A percentile compares a stretch with the other conserved stretches of the same genome.
phyloP scores from a whole-genome alignment of 2,329 filamentous ascomycete species.

The Paecilomyces niveus region DNA sequence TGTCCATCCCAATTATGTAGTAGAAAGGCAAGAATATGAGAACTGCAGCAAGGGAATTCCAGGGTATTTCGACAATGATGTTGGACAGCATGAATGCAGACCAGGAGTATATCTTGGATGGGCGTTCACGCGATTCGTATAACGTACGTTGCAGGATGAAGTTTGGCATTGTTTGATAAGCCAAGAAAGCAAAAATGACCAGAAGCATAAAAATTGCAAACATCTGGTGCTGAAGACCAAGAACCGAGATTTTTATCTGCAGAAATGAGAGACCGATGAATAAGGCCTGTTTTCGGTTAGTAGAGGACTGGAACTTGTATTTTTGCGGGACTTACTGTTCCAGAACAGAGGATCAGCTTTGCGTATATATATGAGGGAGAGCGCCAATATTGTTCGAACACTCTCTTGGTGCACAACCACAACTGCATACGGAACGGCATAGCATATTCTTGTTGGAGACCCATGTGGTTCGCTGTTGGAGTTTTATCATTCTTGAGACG shows the following conservation, averaged over 20 bases:
- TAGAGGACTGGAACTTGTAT: constrained; percentile 40
- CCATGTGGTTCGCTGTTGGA: constrained; percentile 36
- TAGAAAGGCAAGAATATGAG: constrained; percentile 62
- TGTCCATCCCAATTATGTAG: constrained; percentile 51
- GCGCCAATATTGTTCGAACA: constrained; percentile 90
- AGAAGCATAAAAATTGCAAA: constrained; percentile 82
- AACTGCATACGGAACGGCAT: constrained; percentile 66
- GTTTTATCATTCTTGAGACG: constrained; percentile 35
- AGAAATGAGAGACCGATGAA: constrained; percentile 83
- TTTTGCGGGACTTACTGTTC: too few species aligned
- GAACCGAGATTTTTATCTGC: constrained; percentile 63
- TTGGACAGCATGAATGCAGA: constrained; percentile 64
- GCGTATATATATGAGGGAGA: constrained; percentile 84
- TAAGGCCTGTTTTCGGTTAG: constrained; percentile 38
- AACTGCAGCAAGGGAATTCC: constrained; percentile 54
- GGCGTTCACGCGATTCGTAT: constrained; percentile 54
- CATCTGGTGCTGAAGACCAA: constrained; percentile 85
- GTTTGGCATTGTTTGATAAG: constrained; percentile 51
- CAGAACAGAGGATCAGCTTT: constrained; percentile 57
- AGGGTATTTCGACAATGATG: constrained; percentile 65
- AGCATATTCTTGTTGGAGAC: constrained; percentile 66
- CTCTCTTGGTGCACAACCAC: constrained; percentile 60
- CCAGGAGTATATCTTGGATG: constrained; percentile 69
- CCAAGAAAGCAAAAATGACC: constrained; percentile 63
- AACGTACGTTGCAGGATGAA: constrained; percentile 53